Evolutionary conservation across 2,329 filamentous ascomycete species (phyloP).

Genomic region (Metarhizium humberi): DNA sequence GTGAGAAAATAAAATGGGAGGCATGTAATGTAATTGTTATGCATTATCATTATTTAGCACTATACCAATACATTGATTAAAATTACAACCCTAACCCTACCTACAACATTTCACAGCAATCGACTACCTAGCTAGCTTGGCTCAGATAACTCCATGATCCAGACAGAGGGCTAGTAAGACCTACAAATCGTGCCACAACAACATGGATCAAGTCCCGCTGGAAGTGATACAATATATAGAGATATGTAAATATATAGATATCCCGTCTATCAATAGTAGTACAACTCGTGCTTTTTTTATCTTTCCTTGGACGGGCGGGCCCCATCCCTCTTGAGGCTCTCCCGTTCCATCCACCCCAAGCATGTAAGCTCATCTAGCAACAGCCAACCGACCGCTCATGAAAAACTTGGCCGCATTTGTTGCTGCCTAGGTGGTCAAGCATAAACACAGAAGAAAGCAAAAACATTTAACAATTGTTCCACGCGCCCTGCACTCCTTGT

Average conservation of each 20-base stretch:
- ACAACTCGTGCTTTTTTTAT: slow-evolving; percentile 12
- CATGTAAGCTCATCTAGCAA: background rate
- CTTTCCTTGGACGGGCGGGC: slow-evolving; percentile 6
- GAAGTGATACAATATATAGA: background rate
- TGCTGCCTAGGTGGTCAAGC: background rate
- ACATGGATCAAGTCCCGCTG: no score
- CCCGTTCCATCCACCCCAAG: background rate
- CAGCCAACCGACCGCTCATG: background rate
- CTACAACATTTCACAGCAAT: no score
- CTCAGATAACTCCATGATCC: no score
- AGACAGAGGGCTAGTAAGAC: no score
- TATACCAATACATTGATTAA: no score
- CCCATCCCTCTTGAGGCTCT: background rate
- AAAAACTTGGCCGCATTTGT: background rate
- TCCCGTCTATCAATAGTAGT: slow-evolving; percentile 19
- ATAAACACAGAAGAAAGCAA: background rate
- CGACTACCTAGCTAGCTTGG: no score
- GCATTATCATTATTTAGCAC: no score
- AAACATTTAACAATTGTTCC: background rate
- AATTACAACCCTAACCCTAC: no score
- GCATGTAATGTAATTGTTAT: no score
- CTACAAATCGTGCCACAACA: no score
- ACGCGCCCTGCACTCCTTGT: slow-evolving; percentile 3
- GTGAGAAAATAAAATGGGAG: no score
- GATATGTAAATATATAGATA: background rate